Evolutionary conservation across 768 basidiomycete genomes (phyloP), one percentile per base, ranked within the genome.

Genomic region (Gloeophyllum trabeum): DNA sequence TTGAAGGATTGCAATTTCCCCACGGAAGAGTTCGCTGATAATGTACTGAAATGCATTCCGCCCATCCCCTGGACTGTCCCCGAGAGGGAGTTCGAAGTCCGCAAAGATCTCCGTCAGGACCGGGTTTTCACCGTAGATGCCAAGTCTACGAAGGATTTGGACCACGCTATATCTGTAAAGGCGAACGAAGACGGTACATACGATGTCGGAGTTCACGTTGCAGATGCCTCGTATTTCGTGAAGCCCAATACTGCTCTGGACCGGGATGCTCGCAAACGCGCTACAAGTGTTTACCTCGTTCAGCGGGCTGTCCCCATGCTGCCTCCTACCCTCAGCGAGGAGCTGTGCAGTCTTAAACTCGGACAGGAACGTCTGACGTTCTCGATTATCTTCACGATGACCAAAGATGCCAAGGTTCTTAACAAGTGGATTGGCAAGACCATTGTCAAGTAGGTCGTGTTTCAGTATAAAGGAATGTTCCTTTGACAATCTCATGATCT

Each of bases 1-100:
- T 70, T 99, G 49, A 98, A 98, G 61, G 96, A 99, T 60, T 97
- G 92, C 71, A 97, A 97, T 63, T 97, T 97, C 79, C 90, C 94
- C 2, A 87, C 90, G 0, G 92, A 94, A 60, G 96, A 98, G 48
- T 99, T 99, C 62, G 77, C 82, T 6, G 96, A 99, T 37, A 86
- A 86, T 53, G 92, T 97, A 19, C 56, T 91, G 48, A 97, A 98
- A 61, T 98, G 96, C 57, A 64, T 98, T 20, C 96, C 96, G 38
- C 96, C 96, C 19, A 73, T 87, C 47, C 96, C 96, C 12, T 99
- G 92, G 92, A 77, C 71, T 16, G 79, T 97, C 52, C 90, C 92
- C 14, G 93, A 93, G 47, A 76, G 81, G 44, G 92, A 97, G 59
- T 66, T 83, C 40, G 88, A 93, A 52, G 62, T 79, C 41, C 88